Percentiles rank a stretch among this genome's conserved stretches.
These are phyloP conservation scores for Astragalus glycyphyllos DNA, from an alignment of 306 rosid genomes.

Conservation along the genomic window DNA sequence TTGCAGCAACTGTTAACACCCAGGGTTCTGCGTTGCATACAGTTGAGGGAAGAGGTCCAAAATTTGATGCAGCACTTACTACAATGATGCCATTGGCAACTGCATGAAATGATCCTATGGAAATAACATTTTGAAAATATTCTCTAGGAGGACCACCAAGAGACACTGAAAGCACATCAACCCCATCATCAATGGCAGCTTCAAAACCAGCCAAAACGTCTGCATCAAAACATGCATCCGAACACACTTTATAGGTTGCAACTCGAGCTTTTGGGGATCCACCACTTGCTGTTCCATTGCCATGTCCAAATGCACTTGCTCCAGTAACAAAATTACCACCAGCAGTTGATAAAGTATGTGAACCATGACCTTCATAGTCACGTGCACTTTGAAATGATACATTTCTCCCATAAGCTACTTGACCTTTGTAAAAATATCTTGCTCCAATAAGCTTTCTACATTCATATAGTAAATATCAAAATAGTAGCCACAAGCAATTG, in stretches of 20 bases:
- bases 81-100: conserved; percentile 1
- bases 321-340: conserved; percentile 3
- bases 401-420: too few relatives aligned
- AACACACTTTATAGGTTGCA: conserved; percentile 13
- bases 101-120: conserved; percentile 13
- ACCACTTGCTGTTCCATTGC: conserved; percentile 22
- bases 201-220: conserved; percentile 15
- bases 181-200: conserved; percentile 24
- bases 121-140: background rate
- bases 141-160: background rate
- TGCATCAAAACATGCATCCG: too few relatives aligned
- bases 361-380: background rate
- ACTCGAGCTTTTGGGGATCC: conserved; percentile 20
- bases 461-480: too few relatives aligned
- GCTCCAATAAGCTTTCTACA: conserved; percentile 11
- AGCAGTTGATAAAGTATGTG: too few relatives aligned
- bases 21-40: background rate
- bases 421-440: conserved; percentile 16
- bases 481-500: too few relatives aligned
- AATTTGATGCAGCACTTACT: background rate
- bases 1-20: background rate
- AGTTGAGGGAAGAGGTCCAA: background rate
- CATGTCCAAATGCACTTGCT: background rate
- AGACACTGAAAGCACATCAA: background rate
- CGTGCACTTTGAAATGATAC: conserved; percentile 7